Base-by-base conservation (phyloP, 73 alveolate genomes). In the Durusdinium trenchii region DNA sequence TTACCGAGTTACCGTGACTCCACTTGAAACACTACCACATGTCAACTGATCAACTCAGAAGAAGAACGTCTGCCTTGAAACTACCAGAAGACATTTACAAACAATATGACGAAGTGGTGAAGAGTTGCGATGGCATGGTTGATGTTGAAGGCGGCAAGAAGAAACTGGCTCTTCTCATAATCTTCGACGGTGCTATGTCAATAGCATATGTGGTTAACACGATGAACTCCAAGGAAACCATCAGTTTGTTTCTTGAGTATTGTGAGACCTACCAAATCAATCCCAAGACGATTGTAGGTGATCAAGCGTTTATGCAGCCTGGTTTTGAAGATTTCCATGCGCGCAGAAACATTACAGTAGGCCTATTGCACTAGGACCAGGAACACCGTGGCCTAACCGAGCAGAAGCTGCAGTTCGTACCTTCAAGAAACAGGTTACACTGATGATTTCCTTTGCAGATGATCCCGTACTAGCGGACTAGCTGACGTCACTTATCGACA, bases 1-100 rank as follows among this genome's bases (percentile, higher is more conserved):
- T 78, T 35, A 51, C 75, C 2, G 94, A 84, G 52, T 54, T 84
- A 16, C 61, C 30, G 78, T 51, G 52, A 40, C 78, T 84, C 3
- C 94, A 84, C 30, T 51, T 84, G 78, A 84, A 84, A 52, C 94
- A 84, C 54, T 51, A 84, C 40, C 94, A 84, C 36, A 84, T 84
- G 94, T 84, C 94, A 1, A 50, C 54, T 51, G 94, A 84, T 2
- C 94, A 84, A 16, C 52, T 50, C 78, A 84, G 40, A 9, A 5
- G 28, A 1, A 50, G 94, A 36, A 84, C 94, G 2, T 7, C 78
- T 3, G 94, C 94, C 18, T 20, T 84, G 94, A 26, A 84, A 16
- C 3, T 84, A 2, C 94, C 94, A 3, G 35, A 30, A 6, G n/a
- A 28, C 10, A 84, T 84, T 36, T 84, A 52, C 26, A 78, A 84